Conservation (phyloP, 179 eudicot species). For the Spinacia oleracea region DNA sequence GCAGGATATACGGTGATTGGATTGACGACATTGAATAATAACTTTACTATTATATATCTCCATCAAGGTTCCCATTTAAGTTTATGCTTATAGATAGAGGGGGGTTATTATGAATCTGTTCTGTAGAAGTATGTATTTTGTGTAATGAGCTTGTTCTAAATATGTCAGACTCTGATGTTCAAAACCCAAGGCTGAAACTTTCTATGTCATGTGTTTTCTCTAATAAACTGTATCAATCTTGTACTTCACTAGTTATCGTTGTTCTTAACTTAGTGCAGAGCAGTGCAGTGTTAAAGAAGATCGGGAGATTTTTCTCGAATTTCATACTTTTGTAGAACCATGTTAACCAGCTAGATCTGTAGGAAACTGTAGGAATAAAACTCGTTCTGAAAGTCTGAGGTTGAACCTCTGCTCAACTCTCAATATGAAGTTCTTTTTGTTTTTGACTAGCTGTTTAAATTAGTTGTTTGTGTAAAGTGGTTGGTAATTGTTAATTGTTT, state of each 20-base stretch:
- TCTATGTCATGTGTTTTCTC: background rate
- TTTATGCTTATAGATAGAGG: background rate
- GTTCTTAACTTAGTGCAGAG: background rate
- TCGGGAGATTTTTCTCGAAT: too few species aligned
- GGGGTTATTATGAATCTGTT: constrained; percentile 18
- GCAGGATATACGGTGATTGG: constrained; percentile 97
- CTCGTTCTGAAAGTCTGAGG: background rate
- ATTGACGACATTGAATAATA: constrained; percentile 76
- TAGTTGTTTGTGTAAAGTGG: too few species aligned
- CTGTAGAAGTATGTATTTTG: constrained; percentile 11
- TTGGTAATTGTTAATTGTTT: too few species aligned
- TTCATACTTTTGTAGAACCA: too few species aligned
- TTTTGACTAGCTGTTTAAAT: too few species aligned
- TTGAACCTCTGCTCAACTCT: background rate
- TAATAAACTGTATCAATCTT: background rate
- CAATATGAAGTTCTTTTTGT: background rate
- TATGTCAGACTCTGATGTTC: background rate
- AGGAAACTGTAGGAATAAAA: background rate
- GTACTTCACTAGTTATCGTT: constrained; percentile 1
- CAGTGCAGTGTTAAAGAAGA: background rate
- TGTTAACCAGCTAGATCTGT: background rate
- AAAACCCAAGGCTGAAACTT: constrained; percentile 7
- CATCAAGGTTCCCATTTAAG: background rate
- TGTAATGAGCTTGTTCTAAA: constrained; percentile 15
- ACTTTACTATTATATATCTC: background rate